Evolutionary conservation across 2,329 filamentous ascomycete genomes (phyloP), one percentile per base, ranked within the genome.

Genomic region (Xylaria sp.): DNA sequence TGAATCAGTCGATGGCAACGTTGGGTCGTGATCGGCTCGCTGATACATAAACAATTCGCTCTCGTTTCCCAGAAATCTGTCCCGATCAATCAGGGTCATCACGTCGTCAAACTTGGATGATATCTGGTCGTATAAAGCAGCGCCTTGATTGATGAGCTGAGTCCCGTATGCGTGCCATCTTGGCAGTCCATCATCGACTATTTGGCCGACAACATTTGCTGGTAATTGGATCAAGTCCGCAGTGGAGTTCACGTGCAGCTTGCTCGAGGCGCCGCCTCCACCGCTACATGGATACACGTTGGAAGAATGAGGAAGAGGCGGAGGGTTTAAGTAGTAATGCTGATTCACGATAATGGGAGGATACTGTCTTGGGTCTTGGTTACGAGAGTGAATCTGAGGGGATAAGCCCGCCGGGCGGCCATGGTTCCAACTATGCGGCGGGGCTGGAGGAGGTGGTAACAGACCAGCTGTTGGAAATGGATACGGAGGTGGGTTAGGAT

Each of bases 81-180:
- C 91, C 23, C 85, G 83, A 77, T 94, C 92, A 64, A 94, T 94
- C 33, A 87, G 84, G 0, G 91, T 93, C 77, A 94, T 88, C 66
- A 93, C 85, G 54, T 88, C 82, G 77, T 93, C 87, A 69, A 94
- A 86, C 62, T 89, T 89, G 3, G 83, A 83, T 15, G 84, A 86
- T 56, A 94, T 86, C 64, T 88, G 81, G 74, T 92, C 88, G 73
- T 84, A 89, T 20, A 88, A 79, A 6, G 82, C 81, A 15, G 83
- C 81, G 5, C 81, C 80, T 71, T 85, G 83, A 70, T 82, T 82
- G 51, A 84, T 76, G 31, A 86, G 78, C 72, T 85, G 83, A 0
- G 81, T 80, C 20, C 80, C 80, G 46, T 81, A 78, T 13, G 76
- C 75, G 52, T 86, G 82, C 80, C 83, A 84, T 51, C 77, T 76